phyloP scores from a whole-genome alignment of 441 rosid species.

The Syzygium syzygioides region DNA sequence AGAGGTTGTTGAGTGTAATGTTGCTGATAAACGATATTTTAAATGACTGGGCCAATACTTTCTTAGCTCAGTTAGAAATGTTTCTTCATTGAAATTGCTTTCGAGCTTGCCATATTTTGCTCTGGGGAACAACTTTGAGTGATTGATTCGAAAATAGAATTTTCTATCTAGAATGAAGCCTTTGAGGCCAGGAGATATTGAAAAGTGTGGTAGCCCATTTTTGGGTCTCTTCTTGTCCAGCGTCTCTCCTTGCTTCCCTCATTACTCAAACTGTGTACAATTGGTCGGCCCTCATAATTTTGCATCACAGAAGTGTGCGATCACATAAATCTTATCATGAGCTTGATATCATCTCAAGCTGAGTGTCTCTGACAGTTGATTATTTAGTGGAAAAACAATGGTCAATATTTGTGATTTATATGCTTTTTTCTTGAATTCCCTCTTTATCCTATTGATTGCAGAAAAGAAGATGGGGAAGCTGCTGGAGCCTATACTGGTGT shows the following conservation, averaged over 20 bases:
- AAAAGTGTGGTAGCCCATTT: neutral
- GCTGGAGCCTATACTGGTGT: slow-evolving; percentile 72
- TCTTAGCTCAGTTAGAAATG: neutral
- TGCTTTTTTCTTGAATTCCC: neutral
- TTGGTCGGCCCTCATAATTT: neutral
- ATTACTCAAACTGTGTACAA: neutral
- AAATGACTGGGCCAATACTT: neutral
- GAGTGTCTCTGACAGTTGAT: neutral
- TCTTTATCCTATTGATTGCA: slow-evolving; percentile 21
- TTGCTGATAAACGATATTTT: neutral
- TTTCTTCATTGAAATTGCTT: neutral
- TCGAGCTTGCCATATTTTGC: neutral
- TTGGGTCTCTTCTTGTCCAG: neutral
- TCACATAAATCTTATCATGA: neutral
- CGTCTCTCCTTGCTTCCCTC: neutral
- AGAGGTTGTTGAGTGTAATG: neutral
- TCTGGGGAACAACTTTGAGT: neutral
- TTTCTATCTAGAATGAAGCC: neutral
- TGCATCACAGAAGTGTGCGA: neutral
- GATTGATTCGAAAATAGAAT: neutral
- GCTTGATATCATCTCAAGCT: neutral
- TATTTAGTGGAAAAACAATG: neutral
- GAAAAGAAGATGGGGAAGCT: slow-evolving; percentile 89
- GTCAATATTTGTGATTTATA: neutral
- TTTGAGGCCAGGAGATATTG: neutral